These are phyloP conservation scores for Agrocybe pediades DNA, from an alignment of 768 basidiomycete species.

Conservation along the genomic window DNA sequence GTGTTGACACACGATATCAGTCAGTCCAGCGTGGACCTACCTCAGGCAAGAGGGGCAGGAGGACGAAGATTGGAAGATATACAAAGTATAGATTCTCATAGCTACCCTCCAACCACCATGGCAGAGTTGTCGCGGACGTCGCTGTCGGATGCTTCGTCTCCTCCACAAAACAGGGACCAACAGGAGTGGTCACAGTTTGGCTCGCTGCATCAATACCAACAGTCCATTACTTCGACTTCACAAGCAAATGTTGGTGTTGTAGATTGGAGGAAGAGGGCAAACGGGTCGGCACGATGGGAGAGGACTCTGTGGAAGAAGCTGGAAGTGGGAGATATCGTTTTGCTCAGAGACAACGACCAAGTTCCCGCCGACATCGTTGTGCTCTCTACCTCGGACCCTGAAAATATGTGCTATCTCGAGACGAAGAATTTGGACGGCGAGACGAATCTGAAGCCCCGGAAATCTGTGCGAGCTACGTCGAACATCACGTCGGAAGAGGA, in stretches of 20 bases:
- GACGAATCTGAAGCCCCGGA: slow-evolving; percentile 92
- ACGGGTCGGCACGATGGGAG: slow-evolving; percentile 86
- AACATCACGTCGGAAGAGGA: slow-evolving; percentile 85
- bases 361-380: slow-evolving; percentile 96
- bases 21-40: slow-evolving; percentile 44
- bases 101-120: slow-evolving; percentile 55
- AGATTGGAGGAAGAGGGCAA: slow-evolving; percentile 71
- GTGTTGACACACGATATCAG: slow-evolving; percentile 39
- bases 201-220: slow-evolving; percentile 53
- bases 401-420: slow-evolving; percentile 93
- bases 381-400: slow-evolving; percentile 87
- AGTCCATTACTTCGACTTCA: slow-evolving; percentile 58
- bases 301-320: slow-evolving; percentile 98
- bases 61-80: slow-evolving; percentile 66
- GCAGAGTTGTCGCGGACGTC: slow-evolving; percentile 36
- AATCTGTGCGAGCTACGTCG: slow-evolving; percentile 74
- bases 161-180: slow-evolving; percentile 27
- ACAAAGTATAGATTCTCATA: slow-evolving; percentile 65
- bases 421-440: slow-evolving; percentile 99
- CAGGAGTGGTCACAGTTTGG: slow-evolving; percentile 38
- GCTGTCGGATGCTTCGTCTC: slow-evolving; percentile 33
- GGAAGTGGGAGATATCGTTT: slow-evolving; percentile 94
- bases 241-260: slow-evolving; percentile 70
- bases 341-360: slow-evolving; percentile 92
- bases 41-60: slow-evolving; percentile 38